Conservation (phyloP, 2,329 filamentous ascomycete species). For the Venturia aucupariae region DNA sequence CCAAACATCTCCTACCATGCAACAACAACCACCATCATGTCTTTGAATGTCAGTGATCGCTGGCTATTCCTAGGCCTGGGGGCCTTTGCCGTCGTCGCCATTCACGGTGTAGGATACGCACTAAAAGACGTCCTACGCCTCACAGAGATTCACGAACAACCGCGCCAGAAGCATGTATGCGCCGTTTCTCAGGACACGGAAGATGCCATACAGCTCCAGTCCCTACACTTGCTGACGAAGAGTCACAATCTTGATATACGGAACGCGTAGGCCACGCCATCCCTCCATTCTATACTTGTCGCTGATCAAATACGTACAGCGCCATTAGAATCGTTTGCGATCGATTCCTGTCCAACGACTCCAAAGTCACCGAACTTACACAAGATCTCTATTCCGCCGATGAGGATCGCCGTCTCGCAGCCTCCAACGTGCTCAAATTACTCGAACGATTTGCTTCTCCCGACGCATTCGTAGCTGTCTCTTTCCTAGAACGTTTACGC, state of each 20-base stretch:
- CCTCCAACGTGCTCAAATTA: slow-evolving; percentile 23
- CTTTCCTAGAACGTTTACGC: slow-evolving; percentile 5
- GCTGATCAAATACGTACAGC: not conserved
- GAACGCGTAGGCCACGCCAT: slow-evolving; percentile 22
- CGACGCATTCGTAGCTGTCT: not conserved
- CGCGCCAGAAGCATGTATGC: slow-evolving; percentile 47
- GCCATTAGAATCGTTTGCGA: slow-evolving; percentile 30
- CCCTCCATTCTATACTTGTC: slow-evolving; percentile 14
- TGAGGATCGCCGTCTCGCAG: slow-evolving; percentile 18
- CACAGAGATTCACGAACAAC: slow-evolving; percentile 55
- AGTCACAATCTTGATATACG: slow-evolving; percentile 36
- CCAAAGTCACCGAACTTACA: slow-evolving; percentile 18
- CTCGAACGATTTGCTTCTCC: slow-evolving; percentile 16
- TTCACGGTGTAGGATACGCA: slow-evolving; percentile 48
- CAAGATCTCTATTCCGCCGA: slow-evolving; percentile 16
- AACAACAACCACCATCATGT: slow-evolving; percentile 20
- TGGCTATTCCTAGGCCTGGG: slow-evolving; percentile 40
- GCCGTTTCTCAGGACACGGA: slow-evolving; percentile 51
- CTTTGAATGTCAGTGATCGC: slow-evolving; percentile 32
- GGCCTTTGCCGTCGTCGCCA: slow-evolving; percentile 49
- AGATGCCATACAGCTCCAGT: slow-evolving; percentile 43
- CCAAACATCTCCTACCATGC: no score
- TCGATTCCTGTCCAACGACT: slow-evolving; percentile 23
- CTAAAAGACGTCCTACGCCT: slow-evolving; percentile 53
- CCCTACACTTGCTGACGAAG: slow-evolving; percentile 32